phyloP scores from a whole-genome alignment of 225 moss, liverwort and hornwort genomes.

The Straminergon stramineum region DNA sequence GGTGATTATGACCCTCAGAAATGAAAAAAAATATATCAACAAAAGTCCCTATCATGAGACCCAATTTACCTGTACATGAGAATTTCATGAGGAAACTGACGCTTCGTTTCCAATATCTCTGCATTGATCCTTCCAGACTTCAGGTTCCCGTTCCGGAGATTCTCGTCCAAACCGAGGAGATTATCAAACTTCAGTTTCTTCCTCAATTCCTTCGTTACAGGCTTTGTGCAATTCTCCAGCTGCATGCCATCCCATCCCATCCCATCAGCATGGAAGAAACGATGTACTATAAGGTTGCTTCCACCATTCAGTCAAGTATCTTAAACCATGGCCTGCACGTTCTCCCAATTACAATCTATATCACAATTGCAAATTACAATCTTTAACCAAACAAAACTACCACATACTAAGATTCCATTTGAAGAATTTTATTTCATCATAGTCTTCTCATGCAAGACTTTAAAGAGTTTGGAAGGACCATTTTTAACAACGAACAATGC shows the following conservation, averaged over 20 bases:
- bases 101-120: slow-evolving; percentile 68
- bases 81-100: slow-evolving; percentile 83
- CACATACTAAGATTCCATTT: neutral
- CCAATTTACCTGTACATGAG: slow-evolving; percentile 53
- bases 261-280: neutral
- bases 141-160: slow-evolving; percentile 57
- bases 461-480: neutral
- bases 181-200: slow-evolving; percentile 63
- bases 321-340: neutral
- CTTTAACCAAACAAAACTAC: neutral
- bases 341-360: neutral
- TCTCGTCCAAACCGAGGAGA: slow-evolving; percentile 67
- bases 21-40: neutral
- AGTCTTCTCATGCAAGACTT: neutral
- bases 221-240: slow-evolving; percentile 67
- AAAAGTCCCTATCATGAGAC: neutral
- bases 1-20: neutral
- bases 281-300: neutral
- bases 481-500: neutral
- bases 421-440: neutral
- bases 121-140: slow-evolving; percentile 50
- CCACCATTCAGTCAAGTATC: neutral
- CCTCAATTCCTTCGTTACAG: slow-evolving; percentile 63
- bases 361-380: neutral
- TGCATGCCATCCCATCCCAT: slow-evolving; percentile 2